phyloP scores from a whole-genome alignment of 768 basidiomycete genomes.

The Boletus barrowsii region DNA sequence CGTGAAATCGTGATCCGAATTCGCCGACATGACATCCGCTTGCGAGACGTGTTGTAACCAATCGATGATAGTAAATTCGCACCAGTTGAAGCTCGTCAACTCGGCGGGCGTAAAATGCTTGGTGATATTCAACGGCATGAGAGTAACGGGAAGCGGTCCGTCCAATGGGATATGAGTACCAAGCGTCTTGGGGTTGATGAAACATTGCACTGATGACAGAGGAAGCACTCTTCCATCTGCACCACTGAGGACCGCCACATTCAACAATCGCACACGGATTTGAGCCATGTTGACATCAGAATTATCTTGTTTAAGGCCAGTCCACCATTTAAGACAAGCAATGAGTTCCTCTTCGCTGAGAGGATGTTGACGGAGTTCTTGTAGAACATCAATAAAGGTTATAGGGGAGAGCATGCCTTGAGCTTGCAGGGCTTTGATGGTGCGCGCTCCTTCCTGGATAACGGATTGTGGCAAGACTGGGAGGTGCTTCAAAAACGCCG shows the following conservation, averaged over 20 bases:
- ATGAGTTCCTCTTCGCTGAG: conserved; percentile 70
- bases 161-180: conserved; percentile 44
- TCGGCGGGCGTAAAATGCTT: conserved; percentile 52
- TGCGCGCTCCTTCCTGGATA: conserved; percentile 49
- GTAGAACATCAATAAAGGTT: conserved; percentile 77
- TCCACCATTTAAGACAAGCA: conserved; percentile 90
- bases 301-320: conserved; percentile 37
- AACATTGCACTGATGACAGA: conserved; percentile 66
- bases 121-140: conserved; percentile 12
- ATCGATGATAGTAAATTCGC: conserved; percentile 67
- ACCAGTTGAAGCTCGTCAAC: conserved; percentile 70
- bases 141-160: conserved; percentile 9
- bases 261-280: conserved; percentile 60
- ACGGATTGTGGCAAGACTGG: conserved; percentile 69
- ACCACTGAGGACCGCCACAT: conserved; percentile 60
- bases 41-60: conserved; percentile 72
- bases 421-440: conserved; percentile 59
- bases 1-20: conserved; percentile 59
- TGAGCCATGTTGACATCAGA: conserved; percentile 37
- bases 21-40: conserved; percentile 38
- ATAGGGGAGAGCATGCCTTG: conserved; percentile 70
- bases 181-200: conserved; percentile 61
- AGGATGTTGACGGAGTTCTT: conserved; percentile 68
- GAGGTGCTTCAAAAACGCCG: conserved; percentile 72
- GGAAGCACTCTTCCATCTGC: conserved; percentile 58